phyloP scores from a whole-genome alignment of 257 asterid species.

The Solanum pimpinellifolium region DNA sequence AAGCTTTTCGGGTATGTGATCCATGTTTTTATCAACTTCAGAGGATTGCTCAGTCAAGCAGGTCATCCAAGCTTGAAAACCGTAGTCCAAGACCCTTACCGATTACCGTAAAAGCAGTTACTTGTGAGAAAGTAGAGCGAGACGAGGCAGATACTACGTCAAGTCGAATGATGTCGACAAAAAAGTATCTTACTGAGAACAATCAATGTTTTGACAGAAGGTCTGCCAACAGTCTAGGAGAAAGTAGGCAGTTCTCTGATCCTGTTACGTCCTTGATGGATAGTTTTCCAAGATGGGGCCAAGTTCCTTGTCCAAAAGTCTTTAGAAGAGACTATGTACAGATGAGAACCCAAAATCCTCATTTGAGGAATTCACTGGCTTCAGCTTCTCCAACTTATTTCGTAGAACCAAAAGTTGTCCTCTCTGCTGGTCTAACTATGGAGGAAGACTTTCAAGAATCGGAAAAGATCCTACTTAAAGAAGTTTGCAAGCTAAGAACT shows the following conservation, averaged over 20 bases:
- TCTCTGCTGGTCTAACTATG: neutral
- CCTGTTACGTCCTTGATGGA: slow-evolving; percentile 1
- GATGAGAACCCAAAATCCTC: neutral
- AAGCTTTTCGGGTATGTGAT: slow-evolving; percentile 33
- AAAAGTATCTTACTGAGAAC: slow-evolving; percentile 7
- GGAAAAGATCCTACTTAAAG: slow-evolving; percentile 13
- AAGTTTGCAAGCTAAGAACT: slow-evolving; percentile 23
- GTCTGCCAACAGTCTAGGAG: neutral
- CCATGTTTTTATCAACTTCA: slow-evolving; percentile 28
- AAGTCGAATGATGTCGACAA: slow-evolving; percentile 14
- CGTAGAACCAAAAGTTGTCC: neutral
- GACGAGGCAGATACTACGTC: slow-evolving; percentile 12
- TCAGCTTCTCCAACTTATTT: slow-evolving; percentile 8
- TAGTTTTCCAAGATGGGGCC: slow-evolving; percentile 34
- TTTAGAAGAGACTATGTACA: slow-evolving; percentile 7
- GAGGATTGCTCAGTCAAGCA: slow-evolving; percentile 5
- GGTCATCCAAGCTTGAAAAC: slow-evolving; percentile 3
- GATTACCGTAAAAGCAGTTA: slow-evolving; percentile 1
- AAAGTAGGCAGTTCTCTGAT: slow-evolving; percentile 3
- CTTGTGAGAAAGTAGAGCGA: slow-evolving; percentile 13
- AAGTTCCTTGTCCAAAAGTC: slow-evolving; percentile 26
- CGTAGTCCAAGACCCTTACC: slow-evolving; percentile 23
- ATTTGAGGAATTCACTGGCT: neutral
- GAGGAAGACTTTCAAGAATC: slow-evolving; percentile 8
- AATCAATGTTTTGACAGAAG: slow-evolving; percentile 2